These are phyloP conservation scores for Fusarium citri DNA, from an alignment of 2,329 filamentous ascomycete genomes.

Conservation along the genomic window DNA sequence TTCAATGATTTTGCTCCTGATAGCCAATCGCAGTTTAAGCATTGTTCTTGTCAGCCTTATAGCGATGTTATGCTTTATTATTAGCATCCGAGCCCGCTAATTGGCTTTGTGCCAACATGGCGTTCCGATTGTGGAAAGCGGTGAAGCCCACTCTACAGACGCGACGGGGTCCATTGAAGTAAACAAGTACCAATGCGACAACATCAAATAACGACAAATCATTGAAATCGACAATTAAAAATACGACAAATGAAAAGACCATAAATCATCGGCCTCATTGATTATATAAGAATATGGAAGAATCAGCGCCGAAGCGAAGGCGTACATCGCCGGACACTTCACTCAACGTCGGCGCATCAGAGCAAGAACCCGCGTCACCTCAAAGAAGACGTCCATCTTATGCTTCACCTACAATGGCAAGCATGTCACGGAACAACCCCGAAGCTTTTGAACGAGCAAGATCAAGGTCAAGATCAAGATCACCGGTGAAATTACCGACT, in stretches of 20 bases:
- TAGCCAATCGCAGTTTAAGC: neutral
- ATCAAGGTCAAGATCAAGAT: constrained; percentile 50
- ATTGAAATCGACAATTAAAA: constrained; percentile 1
- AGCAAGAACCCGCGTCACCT: constrained; percentile 45
- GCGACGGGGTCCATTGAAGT: constrained; percentile 41
- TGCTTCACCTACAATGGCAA: constrained; percentile 74
- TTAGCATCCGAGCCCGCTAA: neutral
- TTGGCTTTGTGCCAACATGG: neutral
- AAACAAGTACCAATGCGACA: constrained; percentile 45
- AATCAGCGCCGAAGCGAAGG: constrained; percentile 72
- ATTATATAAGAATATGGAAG: constrained; percentile 54
- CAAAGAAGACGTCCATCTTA: constrained; percentile 65
- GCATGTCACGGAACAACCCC: constrained; percentile 70
- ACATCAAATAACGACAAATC: constrained; percentile 17
- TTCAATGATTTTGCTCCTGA: neutral
- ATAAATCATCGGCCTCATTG: neutral
- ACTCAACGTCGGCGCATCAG: constrained; percentile 29
- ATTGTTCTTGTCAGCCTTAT: neutral
- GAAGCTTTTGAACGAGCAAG: constrained; percentile 61
- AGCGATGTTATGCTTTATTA: neutral
- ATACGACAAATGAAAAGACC: constrained; percentile 20
- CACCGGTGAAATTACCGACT: constrained; percentile 49
- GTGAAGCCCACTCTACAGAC: constrained; percentile 45
- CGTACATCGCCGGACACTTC: constrained; percentile 67
- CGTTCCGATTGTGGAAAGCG: constrained; percentile 33